Evolutionary conservation across 1,284 basidiomycete genomes (phyloP).

Genomic region (Paramarasmius palmivorus): DNA sequence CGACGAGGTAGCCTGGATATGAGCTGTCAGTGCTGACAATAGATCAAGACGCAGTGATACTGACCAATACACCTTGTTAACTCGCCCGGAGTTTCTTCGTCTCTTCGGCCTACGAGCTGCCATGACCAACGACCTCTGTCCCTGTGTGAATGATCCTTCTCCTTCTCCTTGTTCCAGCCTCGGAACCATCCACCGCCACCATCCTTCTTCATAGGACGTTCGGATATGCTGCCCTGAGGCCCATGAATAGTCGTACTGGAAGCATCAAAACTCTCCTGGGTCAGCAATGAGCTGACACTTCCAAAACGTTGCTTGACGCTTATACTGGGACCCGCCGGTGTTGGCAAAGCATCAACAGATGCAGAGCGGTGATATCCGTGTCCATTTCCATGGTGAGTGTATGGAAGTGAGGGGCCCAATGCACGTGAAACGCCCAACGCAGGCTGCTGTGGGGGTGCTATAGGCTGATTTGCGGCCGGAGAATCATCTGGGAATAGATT

Average conservation of each 20-base stretch:
- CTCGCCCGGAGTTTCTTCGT: constrained; percentile 49
- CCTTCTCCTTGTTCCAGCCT: constrained; percentile 20
- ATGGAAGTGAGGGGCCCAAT: too few species aligned
- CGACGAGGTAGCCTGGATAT: constrained; percentile 64
- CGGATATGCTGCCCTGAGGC: too few species aligned
- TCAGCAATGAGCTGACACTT: constrained; percentile 22
- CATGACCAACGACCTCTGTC: constrained; percentile 26
- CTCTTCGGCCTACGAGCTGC: constrained; percentile 24
- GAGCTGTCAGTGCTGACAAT: constrained; percentile 3
- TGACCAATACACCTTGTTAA: constrained; percentile 65
- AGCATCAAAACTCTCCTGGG: too few species aligned
- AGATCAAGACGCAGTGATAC: constrained; percentile 48
- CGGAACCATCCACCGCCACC: too few species aligned
- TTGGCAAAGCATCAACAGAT: constrained; percentile 18
- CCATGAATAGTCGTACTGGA: too few species aligned
- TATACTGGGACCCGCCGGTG: too few species aligned
- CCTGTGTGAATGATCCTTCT: constrained; percentile 11
- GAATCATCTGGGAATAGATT: neutral
- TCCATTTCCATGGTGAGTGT: too few species aligned
- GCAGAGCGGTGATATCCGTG: constrained; percentile 41
- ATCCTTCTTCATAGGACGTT: too few species aligned
- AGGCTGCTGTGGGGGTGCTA: too few species aligned
- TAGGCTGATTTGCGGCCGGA: constrained; percentile 16
- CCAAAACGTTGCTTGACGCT: too few species aligned
- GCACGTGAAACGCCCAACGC: too few species aligned